Evolutionary conservation across 768 basidiomycete species (phyloP), one percentile per base, ranked within the genome.

Genomic region (Xanthoconium stramineum): DNA sequence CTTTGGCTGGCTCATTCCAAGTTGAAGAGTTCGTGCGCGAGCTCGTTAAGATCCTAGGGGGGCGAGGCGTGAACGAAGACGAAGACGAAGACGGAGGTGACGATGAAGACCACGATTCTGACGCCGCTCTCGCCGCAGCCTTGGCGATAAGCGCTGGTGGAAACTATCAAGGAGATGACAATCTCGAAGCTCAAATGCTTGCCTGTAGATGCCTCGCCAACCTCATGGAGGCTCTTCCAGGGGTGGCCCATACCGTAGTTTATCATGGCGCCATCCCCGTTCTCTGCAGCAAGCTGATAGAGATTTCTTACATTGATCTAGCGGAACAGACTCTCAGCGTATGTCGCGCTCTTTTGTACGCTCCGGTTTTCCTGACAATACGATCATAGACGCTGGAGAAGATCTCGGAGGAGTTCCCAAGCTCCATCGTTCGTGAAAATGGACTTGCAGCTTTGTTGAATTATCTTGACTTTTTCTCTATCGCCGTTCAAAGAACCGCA

Each of bases 221-320:
- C 71, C 80, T 99, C 53, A 95, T 98, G 93, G 97, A 98, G 72
- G 96, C 94, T n/a, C 80, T 98, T 20, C 97, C 97, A 17, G 94
- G 95, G 28, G 89, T 94, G 40, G 93, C 94, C n/a, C 94, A 98
- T 68, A 94, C 93, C 44, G 88, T 99, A 63, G 96, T 98, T 38
- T 92, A 97, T 70, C 91, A 96, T 65, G 96, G 96, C n/a, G 97
- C 96, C 17, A 95, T 99, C 55, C 94, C 94, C 17, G 94, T 96
- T 33, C 81, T 99, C 46, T 98, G 96, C 82, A 90, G 90, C 82
- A 98, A 99, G 72, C 76, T 99, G 58, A 85, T 93, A 69, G 93
- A 97, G 74, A 99, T 99, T 55, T 91, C 92, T 24, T 97, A 95
- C 69, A 98, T 99, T 62, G 97, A 99, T 72, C 80, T 99, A 45